Conservation (phyloP, 192 early-diverging fungal species). For the Coemansia sp. region DNA sequence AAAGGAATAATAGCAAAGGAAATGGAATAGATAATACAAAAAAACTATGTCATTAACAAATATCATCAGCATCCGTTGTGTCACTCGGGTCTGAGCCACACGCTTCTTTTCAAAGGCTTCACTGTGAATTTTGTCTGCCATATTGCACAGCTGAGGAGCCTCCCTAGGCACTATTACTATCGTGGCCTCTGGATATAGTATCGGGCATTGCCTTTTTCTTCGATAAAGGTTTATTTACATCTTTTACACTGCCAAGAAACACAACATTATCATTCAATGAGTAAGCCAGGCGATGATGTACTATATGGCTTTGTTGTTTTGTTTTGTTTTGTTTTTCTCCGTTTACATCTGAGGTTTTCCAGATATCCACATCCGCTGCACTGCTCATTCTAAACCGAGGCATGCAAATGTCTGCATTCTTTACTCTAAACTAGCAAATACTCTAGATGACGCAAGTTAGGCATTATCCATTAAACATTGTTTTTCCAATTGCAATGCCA, state of each 20-base stretch:
- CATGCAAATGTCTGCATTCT: background rate
- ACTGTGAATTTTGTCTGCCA: background rate
- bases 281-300: background rate
- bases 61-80: no score
- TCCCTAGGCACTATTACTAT: no score
- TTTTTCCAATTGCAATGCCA: background rate
- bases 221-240: background rate
- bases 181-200: no score
- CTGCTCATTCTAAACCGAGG: no score
- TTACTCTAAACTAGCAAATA: background rate
- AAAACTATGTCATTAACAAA: no score
- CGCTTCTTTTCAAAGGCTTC: no score
- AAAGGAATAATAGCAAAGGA: background rate
- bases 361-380: no score
- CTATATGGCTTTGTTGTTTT: background rate
- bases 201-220: background rate
- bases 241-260: background rate
- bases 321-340: no score
- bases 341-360: no score
- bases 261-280: background rate
- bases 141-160: no score
- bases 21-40: background rate
- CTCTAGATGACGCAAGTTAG: background rate
- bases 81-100: slow-evolving; percentile 1
- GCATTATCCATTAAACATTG: background rate